Percentiles rank a stretch among this genome's conserved stretches.
These are phyloP conservation scores for Ogataea hybrid DNA, from an alignment of 1,139 yeast genomes.

Conservation along the genomic window DNA sequence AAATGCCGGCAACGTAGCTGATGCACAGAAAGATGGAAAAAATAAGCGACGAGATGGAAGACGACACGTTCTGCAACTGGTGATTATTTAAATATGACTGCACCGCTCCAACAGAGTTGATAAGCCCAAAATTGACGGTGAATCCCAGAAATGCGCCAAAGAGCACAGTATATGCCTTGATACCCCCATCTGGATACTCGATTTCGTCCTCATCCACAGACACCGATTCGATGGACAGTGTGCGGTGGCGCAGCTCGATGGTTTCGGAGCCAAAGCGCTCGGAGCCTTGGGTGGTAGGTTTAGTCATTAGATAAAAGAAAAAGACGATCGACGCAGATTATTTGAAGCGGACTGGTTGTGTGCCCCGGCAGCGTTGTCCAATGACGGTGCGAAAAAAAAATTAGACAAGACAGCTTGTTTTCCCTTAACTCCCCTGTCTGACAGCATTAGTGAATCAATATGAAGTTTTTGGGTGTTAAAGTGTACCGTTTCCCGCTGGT, in stretches of 20 bases:
- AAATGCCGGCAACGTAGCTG: slow-evolving; percentile 55
- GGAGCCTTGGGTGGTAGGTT: not conserved
- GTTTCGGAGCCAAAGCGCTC: slow-evolving; percentile 4
- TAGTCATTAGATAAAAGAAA: not conserved
- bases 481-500: slow-evolving; percentile 36
- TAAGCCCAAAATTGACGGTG: slow-evolving; percentile 58
- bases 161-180: slow-evolving; percentile 50
- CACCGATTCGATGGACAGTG: slow-evolving; percentile 3
- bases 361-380: slow-evolving; percentile 9
- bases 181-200: slow-evolving; percentile 58
- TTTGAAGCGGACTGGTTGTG: not conserved
- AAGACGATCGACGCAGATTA: slow-evolving; percentile 3
- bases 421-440: slow-evolving; percentile 7
- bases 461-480: slow-evolving; percentile 34
- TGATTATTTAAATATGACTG: slow-evolving; percentile 58
- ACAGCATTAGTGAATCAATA: slow-evolving; percentile 12
- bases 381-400: slow-evolving; percentile 9
- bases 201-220: slow-evolving; percentile 22
- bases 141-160: slow-evolving; percentile 65
- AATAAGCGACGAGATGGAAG: slow-evolving; percentile 61
- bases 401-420: slow-evolving; percentile 1
- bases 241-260: slow-evolving; percentile 9
- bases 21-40: slow-evolving; percentile 56
- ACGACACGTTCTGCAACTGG: slow-evolving; percentile 43
- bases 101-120: slow-evolving; percentile 64